Percentiles rank a stretch among this genome's conserved stretches.
phyloP scores from a whole-genome alignment of 2,329 filamentous ascomycete genomes.

The Plenodomus lindquistii region DNA sequence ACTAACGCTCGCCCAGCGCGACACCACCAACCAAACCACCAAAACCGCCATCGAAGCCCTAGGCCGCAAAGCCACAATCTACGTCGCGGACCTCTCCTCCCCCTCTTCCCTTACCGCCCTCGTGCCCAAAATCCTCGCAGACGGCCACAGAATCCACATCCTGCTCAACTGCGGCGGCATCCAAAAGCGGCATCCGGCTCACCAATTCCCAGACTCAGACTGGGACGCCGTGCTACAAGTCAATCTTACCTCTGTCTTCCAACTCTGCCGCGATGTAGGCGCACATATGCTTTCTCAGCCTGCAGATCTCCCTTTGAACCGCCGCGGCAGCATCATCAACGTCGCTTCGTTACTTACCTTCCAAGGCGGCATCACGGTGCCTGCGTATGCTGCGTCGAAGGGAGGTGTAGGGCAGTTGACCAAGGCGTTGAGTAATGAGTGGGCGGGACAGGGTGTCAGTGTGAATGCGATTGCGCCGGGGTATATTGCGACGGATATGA shows the following conservation, averaged over 20 bases:
- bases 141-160: slow-evolving; percentile 70
- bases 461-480: slow-evolving; percentile 90
- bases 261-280: slow-evolving; percentile 74
- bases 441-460: slow-evolving; percentile 75
- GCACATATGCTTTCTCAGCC: slow-evolving; percentile 72
- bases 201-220: slow-evolving; percentile 75
- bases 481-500: slow-evolving; percentile 96
- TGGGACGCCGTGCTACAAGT: slow-evolving; percentile 84
- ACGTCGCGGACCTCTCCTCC: slow-evolving; percentile 70
- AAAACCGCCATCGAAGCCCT: slow-evolving; percentile 65
- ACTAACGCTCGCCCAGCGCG: slow-evolving; percentile 49
- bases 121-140: slow-evolving; percentile 63
- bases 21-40: slow-evolving; percentile 60
- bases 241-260: slow-evolving; percentile 82
- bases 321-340: slow-evolving; percentile 78
- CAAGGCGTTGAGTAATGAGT: slow-evolving; percentile 85
- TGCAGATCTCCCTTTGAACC: slow-evolving; percentile 52
- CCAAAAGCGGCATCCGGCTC: slow-evolving; percentile 75
- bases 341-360: slow-evolving; percentile 79
- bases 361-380: slow-evolving; percentile 86
- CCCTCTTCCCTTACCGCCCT: slow-evolving; percentile 64
- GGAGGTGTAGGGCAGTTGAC: slow-evolving; percentile 84
- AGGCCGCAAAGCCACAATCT: slow-evolving; percentile 68
- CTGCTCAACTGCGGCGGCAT: slow-evolving; percentile 88
- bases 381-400: slow-evolving; percentile 85